A percentile compares a stretch with the other conserved stretches of the same genome.
These are phyloP conservation scores for Ophiocordyceps robertsii DNA, from an alignment of 2,329 filamentous ascomycete species.

Conservation along the genomic window DNA sequence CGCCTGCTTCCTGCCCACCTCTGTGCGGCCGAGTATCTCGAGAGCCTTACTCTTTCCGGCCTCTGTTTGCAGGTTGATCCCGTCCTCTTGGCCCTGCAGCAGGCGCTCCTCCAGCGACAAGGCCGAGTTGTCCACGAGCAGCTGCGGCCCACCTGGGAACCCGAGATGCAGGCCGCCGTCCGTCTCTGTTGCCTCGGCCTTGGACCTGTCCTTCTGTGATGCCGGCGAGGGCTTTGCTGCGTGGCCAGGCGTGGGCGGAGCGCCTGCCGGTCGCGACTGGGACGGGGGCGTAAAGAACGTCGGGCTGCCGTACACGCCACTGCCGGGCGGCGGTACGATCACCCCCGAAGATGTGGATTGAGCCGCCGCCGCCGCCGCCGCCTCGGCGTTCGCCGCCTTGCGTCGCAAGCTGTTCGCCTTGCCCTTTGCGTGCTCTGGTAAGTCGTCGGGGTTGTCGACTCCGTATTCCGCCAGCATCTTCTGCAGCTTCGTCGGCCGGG, in stretches of 20 bases:
- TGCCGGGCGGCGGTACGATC: conserved; percentile 8
- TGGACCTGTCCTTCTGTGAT: conserved; percentile 13
- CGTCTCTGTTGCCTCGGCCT: conserved; percentile 25
- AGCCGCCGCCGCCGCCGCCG: conserved; percentile 27
- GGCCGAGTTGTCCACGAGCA: conserved; percentile 25
- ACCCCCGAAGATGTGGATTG: conserved; percentile 4
- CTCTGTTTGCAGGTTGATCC: conserved; percentile 29
- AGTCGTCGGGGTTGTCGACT: conserved; percentile 78
- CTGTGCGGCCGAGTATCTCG: conserved; percentile 37
- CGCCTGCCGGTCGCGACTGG: conserved; percentile 5
- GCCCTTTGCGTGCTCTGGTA: conserved; percentile 69
- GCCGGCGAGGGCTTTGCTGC: conserved; percentile 12
- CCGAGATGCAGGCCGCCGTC: conserved; percentile 26
- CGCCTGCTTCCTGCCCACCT: conserved; percentile 33
- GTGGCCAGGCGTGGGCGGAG: conserved; percentile 14
- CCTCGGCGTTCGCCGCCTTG: conserved; percentile 50
- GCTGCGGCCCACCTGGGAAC: conserved; percentile 27
- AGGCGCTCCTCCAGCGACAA: conserved; percentile 37
- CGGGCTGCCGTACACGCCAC: conserved; percentile 11
- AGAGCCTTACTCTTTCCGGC: conserved; percentile 35
- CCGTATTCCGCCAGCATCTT: conserved; percentile 84
- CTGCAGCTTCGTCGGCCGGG: conserved; percentile 89
- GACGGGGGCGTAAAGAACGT: conserved; percentile 11
- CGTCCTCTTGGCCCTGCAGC: conserved; percentile 31
- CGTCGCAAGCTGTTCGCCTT: conserved; percentile 64